Evolutionary conservation across 257 asterid genomes (phyloP), one percentile per base, ranked within the genome.

Genomic region (Leonotis leonurus): DNA sequence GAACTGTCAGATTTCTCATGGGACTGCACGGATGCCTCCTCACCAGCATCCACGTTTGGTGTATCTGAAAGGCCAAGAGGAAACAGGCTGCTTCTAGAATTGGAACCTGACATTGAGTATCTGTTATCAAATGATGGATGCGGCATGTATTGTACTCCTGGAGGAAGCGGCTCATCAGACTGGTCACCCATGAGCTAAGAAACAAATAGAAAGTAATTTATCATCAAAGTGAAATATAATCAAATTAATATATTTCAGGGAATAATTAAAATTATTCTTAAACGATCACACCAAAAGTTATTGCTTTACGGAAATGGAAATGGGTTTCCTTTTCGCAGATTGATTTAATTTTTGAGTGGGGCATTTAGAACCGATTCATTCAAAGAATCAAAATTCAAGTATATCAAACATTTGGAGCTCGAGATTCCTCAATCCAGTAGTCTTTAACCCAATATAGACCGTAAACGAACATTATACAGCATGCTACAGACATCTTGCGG

Each of bases 181-280:
- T 67, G 62, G 26, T 77, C 75, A 30, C 70, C 91, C 95, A 86
- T 86, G 25, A 71, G 68, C 82, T 73, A 66, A 50, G 50, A 70
- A 62, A 46, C 39, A 25, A 35, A 55, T 9, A 54, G 27, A 48
- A 16, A 48, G 8, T 39, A 26, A 52, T 40, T 25, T 35, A 50
- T 74, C 57, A 71, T 53, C 62, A n/a, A 37, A 41, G 29, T 27
- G 62, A 50, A 29, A 55, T 26, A 33, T n/a, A 33, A 26, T 35
- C 21, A 16, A 18, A 59, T 39, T 68, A 32, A 69, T n/a, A n/a
- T n/a, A n/a, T n/a, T n/a, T n/a, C n/a, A n/a, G n/a, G n/a, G n/a
- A n/a, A n/a, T n/a, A n/a, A n/a, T n/a, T n/a, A n/a, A n/a, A n/a
- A n/a, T n/a, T n/a, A n/a, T n/a, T n/a, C n/a, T n/a, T n/a, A n/a